Base-by-base conservation (phyloP, 2,329 filamentous ascomycete species). In the Zymoseptoria tritici region DNA sequence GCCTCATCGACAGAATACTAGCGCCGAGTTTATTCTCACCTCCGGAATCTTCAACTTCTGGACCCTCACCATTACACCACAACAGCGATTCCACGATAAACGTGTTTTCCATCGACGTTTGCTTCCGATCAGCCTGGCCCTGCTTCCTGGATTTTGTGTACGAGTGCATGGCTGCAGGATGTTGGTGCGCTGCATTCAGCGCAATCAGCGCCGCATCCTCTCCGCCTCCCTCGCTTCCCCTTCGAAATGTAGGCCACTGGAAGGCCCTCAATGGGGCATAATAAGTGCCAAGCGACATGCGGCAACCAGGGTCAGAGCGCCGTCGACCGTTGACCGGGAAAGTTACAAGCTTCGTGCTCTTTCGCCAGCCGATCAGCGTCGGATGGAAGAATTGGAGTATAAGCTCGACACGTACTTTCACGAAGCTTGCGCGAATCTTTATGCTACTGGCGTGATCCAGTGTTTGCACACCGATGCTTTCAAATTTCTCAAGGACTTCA, bases 261-360 rank as follows among this genome's bases (percentile, higher is more conserved):
- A 5, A n/a, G 16, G 36, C 36, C 2, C 11, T 16, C 36, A 46
- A 19, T 56, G 56, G 53, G 31, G 49, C 49, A 46, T 49, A 52
- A 55, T 56, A 50, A 29, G 26, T 52, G 54, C 16, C 31, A 50
- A 5, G 11, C 51, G n/a, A 7, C 57, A 50, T 46, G 52, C 26
- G 26, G 7, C 54, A 13, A 62, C 60, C 19, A 50, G 3, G 11
- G 57, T 57, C 26, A 59, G 24, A 36, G 60, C 63, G 20, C 64
- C 65, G 9, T 50, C 62, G 42, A 62, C 62, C 16, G 21, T 24
- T 9, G 31, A 42, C 13, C 50, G 60, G 42, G 46, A 59, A 36
- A 9, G 50, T 16, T 46, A n/a, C 13, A 46, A 16, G 16, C 11
- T 46, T 16, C 36, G 36, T 16, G 36, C 13, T 46, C 36, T 46